A percentile compares a stretch with the other conserved stretches of the same genome.
phyloP scores from a whole-genome alignment of 768 basidiomycete species.

The Lentinula detonsa region DNA sequence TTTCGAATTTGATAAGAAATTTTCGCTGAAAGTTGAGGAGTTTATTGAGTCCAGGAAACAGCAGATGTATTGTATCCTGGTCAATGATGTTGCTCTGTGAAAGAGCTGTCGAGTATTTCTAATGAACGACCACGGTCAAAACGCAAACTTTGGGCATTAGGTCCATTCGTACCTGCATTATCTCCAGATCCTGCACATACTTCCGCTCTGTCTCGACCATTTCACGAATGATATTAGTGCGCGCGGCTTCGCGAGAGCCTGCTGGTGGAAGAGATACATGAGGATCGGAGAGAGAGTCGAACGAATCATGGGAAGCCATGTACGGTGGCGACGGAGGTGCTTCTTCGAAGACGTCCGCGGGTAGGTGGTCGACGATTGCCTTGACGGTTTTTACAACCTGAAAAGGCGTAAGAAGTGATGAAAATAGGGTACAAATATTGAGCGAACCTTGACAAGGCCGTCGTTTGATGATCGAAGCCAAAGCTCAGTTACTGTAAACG shows the following conservation, averaged over 20 bases:
- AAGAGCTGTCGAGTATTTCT: slow-evolving; percentile 89
- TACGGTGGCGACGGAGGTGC: slow-evolving; percentile 53
- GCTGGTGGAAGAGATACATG: slow-evolving; percentile 33
- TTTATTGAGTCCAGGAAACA: slow-evolving; percentile 93
- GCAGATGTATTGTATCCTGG: slow-evolving; percentile 91
- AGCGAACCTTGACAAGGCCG: slow-evolving; percentile 84
- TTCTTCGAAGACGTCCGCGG: slow-evolving; percentile 61
- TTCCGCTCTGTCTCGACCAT: slow-evolving; percentile 93
- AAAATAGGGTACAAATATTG: not conserved
- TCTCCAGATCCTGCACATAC: slow-evolving; percentile 94
- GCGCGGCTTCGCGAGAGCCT: slow-evolving; percentile 58
- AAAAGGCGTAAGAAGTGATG: not conserved
- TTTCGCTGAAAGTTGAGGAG: slow-evolving; percentile 94
- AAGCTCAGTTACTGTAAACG: slow-evolving; percentile 88
- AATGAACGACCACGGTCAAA: slow-evolving; percentile 11
- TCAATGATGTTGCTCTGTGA: slow-evolving; percentile 81
- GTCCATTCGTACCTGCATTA: slow-evolving; percentile 74
- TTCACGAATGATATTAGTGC: slow-evolving; percentile 79
- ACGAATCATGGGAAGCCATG: slow-evolving; percentile 50
- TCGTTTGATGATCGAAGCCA: slow-evolving; percentile 90
- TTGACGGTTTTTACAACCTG: slow-evolving; percentile 90
- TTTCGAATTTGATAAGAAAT: slow-evolving; percentile 87
- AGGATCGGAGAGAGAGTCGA: slow-evolving; percentile 48
- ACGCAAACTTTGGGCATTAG: slow-evolving; percentile 5
- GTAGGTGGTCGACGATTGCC: slow-evolving; percentile 73